These are phyloP conservation scores for Tulasnella sp. DNA, from an alignment of 768 basidiomycete genomes.

Conservation along the genomic window DNA sequence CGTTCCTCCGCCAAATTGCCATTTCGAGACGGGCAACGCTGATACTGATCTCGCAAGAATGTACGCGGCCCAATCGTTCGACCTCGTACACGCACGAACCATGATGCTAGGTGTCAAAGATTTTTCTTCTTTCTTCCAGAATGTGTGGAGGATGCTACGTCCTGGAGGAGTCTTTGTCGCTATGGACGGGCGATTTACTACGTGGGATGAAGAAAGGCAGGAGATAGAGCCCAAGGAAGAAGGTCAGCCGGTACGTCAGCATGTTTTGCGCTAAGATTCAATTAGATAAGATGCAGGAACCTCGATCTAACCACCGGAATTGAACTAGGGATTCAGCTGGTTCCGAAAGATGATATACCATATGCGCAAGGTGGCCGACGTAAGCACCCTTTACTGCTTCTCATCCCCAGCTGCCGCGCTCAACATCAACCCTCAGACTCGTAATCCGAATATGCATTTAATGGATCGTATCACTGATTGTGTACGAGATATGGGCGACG, in stretches of 20 bases:
- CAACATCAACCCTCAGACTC: background rate
- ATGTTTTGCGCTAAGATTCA: background rate
- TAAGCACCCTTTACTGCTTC: background rate
- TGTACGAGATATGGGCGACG: background rate
- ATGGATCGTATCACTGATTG: background rate
- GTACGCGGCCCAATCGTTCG: background rate
- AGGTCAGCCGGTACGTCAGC: constrained; percentile 14
- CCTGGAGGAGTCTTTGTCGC: background rate
- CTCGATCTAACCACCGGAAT: too few species aligned
- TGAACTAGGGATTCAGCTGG: background rate
- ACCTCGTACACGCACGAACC: background rate
- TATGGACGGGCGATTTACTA: background rate
- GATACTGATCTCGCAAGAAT: background rate
- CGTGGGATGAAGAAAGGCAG: constrained; percentile 8
- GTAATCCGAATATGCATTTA: background rate
- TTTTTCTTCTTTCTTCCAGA: background rate
- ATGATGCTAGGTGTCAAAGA: background rate
- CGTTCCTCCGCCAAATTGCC: background rate
- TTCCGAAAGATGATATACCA: background rate
- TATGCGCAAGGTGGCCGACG: background rate
- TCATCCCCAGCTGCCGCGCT: background rate
- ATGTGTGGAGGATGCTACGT: background rate
- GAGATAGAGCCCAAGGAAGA: background rate
- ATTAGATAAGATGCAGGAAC: too few species aligned
- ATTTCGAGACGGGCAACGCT: background rate